A percentile compares a stretch with the other conserved stretches of the same genome.
Evolutionary conservation across 306 rosid species (phyloP).

Genomic region (Bauhinia variegata): DNA sequence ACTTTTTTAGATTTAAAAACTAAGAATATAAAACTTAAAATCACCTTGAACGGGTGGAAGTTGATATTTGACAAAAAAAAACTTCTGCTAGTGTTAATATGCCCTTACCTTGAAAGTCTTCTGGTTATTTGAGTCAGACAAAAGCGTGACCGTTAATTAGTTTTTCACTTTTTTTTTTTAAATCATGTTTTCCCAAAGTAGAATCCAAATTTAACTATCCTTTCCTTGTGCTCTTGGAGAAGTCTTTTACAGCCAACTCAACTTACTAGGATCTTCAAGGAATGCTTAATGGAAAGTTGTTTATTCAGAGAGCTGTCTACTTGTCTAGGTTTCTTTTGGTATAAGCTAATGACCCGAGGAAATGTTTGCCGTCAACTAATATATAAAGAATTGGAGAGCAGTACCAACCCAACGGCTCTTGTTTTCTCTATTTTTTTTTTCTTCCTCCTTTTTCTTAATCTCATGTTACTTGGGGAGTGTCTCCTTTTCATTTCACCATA

Average conservation of each 20-base stretch:
- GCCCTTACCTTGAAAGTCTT: not conserved
- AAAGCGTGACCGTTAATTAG: not conserved
- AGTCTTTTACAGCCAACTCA: not conserved
- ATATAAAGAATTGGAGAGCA: constrained; percentile 8
- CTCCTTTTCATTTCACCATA: constrained; percentile 4
- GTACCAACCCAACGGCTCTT: not conserved
- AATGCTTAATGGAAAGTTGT: not conserved
- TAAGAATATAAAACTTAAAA: no score
- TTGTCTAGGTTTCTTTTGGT: not conserved
- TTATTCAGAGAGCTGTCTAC: not conserved
- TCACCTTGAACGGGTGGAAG: no score
- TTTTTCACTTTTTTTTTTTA: not conserved
- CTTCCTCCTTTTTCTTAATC: not conserved
- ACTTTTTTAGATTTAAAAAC: no score
- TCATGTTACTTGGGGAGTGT: not conserved
- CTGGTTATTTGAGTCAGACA: constrained; percentile 5
- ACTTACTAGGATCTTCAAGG: not conserved
- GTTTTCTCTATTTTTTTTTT: not conserved
- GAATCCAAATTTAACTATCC: not conserved
- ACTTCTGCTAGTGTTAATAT: not conserved
- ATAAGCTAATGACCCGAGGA: constrained; percentile 13
- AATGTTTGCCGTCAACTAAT: not conserved
- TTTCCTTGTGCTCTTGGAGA: not conserved
- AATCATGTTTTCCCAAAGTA: not conserved
- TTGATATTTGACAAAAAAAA: constrained; percentile 6